Evolutionary conservation across 2,329 filamentous ascomycete species (phyloP), one percentile per base, ranked within the genome.

Genomic region (Teratosphaeria zuluensis): DNA sequence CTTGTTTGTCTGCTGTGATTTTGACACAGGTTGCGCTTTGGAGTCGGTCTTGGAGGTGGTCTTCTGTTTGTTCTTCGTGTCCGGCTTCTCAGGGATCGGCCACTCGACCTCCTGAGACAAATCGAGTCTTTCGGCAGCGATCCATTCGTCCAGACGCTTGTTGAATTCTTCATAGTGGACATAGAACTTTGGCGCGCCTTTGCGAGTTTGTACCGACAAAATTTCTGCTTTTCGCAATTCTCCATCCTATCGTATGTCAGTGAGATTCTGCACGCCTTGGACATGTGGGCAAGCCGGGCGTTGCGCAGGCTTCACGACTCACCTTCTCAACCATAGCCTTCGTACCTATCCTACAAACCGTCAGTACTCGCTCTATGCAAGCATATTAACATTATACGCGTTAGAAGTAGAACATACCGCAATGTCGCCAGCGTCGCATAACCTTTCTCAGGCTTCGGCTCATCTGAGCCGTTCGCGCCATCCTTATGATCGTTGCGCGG

Each of bases 131-230:
- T 84, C 80, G 32, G 88, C 83, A 1, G 88, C 81, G 9, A 99
- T 86, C 94, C 94, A 99, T 79, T 99, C 94, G 66, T 86, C 83
- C 33, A 86, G 77, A 78, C 84, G 84, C 68, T 97, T 97, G 77
- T 97, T 97, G 83, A 96, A 97, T 69, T 95, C 95, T 70, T 96
- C 90, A 73, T 96, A 97, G 74, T 97, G 95, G 69, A 95, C 95
- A 74, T 96, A 96, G 71, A 92, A 96, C 58, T 89, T 88, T 46
- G 90, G 87, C 16, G 88, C 87, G 68, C 90, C 92, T 74, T 95
- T 95, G 24, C 89, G 88, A 60, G 92, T 89, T 70, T 89, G 87
- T 66, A 97, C 95, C 60, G 90, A 94, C n/a, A 99, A 78, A 63
- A 99, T 96, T 74, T 99, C 94, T 67, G 94, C 94, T 76, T 94